Base-by-base conservation (phyloP, 371 early-diverging fungal species). In the Synchytrium microbalum region DNA sequence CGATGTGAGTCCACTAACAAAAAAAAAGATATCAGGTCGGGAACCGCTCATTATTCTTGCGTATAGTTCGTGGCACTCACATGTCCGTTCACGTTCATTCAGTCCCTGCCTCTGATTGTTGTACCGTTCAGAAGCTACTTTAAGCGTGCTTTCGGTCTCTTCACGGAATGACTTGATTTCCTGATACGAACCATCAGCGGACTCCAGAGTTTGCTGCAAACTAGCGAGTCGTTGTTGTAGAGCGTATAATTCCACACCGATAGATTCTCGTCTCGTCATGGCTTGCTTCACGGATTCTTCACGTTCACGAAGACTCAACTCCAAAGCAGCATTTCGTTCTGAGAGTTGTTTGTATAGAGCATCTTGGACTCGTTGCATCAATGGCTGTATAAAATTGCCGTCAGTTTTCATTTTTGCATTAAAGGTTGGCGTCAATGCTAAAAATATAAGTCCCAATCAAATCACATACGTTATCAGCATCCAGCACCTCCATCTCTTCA, bases 211-310 rank as follows among this genome's bases (percentile, higher is more conserved):
- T 29, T 75, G 73, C 59, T 83, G 83, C 24, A 73, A 60, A 0
- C 77, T 59, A 3, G 80, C 83, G 3, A 83, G 70, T 64, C 79
- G 80, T 57, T 81, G 81, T 61, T 83, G 83, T 26, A 80, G 60
- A 13, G 67, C 46, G 63, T 83, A 83, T 53, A 83, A 69, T 64
- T 80, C 79, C 1, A 82, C 83, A 68, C 81, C 83, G 23, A 77
- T 67, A 31, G 77, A 73, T 68, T 82, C 83, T 13, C 83, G 62
- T 51, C 64, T 58, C 27, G 67, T 69, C 54, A 64, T 62, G 16
- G 69, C 66, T 58, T 76, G 77, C 5, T 64, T 61, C 25, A 67
- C 69, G 1, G 71, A 63, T 38, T 81, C 81, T 65, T 82, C 79
- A 69, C 74, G 60, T 1, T 29, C 29, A 13, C 29, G 56, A 10